phyloP scores from a whole-genome alignment of 1,284 basidiomycete genomes.

The Pascua guehoae region DNA sequence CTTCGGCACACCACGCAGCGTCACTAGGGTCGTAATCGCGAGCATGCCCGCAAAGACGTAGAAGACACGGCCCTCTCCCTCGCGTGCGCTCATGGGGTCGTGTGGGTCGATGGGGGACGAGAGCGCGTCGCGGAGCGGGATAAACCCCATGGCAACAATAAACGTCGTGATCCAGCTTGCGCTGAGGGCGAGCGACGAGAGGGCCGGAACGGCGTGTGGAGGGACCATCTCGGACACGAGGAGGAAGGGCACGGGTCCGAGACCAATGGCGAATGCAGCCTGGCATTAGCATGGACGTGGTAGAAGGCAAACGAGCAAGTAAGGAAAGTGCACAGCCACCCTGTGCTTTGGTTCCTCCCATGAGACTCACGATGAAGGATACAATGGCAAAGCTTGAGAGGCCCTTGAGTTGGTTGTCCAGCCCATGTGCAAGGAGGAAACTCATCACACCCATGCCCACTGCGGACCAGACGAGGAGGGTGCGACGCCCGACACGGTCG shows the following conservation, averaged over 20 bases:
- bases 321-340: too few species aligned
- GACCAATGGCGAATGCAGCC: slow-evolving; percentile 79
- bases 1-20: slow-evolving; percentile 25
- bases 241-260: slow-evolving; percentile 90
- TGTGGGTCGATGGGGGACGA: slow-evolving; percentile 27
- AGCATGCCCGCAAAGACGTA: slow-evolving; percentile 63
- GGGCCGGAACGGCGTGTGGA: slow-evolving; percentile 69
- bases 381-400: slow-evolving; percentile 74
- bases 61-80: slow-evolving; percentile 73
- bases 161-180: slow-evolving; percentile 87
- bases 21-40: slow-evolving; percentile 23
- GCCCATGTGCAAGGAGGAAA: slow-evolving; percentile 64
- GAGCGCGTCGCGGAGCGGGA: slow-evolving; percentile 72
- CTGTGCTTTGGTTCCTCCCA: not conserved
- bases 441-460: slow-evolving; percentile 67
- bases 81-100: slow-evolving; percentile 41
- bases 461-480: slow-evolving; percentile 50
- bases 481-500: slow-evolving; percentile 55
- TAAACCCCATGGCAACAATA: slow-evolving; percentile 72
- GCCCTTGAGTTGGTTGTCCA: slow-evolving; percentile 60
- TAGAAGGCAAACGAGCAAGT: not conserved
- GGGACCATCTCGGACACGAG: slow-evolving; percentile 91
- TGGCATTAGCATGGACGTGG: not conserved
- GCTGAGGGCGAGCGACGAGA: slow-evolving; percentile 77
- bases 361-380: slow-evolving; percentile 68